Evolutionary conservation across 352 stramenopile species (phyloP).

Genomic region (Phytophthora litchii): DNA sequence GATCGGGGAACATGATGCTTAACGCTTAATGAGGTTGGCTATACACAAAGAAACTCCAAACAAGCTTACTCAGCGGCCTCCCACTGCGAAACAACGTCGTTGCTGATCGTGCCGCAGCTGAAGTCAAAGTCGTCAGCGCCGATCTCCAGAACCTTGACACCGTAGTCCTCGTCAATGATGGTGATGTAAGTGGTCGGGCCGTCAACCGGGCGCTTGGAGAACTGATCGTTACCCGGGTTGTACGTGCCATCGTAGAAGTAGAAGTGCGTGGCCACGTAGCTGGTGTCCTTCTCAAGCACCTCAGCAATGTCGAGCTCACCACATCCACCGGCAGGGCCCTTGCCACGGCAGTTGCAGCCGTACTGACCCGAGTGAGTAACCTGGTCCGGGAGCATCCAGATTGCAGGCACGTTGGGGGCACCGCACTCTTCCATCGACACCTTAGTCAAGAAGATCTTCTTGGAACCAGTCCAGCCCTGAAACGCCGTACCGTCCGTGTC

Average conservation of each 20-base stretch:
- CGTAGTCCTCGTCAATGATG: conserved; percentile 70
- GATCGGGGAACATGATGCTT: conserved; percentile 13
- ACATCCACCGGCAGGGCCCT: conserved; percentile 64
- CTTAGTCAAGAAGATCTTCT: conserved; percentile 84
- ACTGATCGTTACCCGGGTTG: conserved; percentile 69
- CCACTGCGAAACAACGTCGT: conserved; percentile 67
- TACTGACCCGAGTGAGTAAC: conserved; percentile 76
- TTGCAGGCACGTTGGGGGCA: conserved; percentile 61
- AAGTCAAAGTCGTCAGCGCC: conserved; percentile 73
- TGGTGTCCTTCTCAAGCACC: conserved; percentile 67
- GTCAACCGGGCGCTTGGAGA: conserved; percentile 51
- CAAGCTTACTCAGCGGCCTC: conserved; percentile 40
- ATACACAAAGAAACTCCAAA: conserved; percentile 17
- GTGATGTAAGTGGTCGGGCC: conserved; percentile 66
- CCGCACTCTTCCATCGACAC: conserved; percentile 58
- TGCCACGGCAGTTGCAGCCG: conserved; percentile 81
- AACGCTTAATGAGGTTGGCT: conserved; percentile 10
- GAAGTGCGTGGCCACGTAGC: conserved; percentile 74
- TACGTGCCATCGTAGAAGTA: conserved; percentile 76
- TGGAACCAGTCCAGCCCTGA: conserved; percentile 68
- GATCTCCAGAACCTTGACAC: conserved; percentile 73
- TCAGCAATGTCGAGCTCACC: conserved; percentile 83
- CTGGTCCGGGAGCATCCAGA: conserved; percentile 81
- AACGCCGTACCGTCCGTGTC: conserved; percentile 72
- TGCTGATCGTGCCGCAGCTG: conserved; percentile 43